These are phyloP conservation scores for Trichoderma endophyticum DNA, from an alignment of 2,329 filamentous ascomycete species.

Conservation along the genomic window DNA sequence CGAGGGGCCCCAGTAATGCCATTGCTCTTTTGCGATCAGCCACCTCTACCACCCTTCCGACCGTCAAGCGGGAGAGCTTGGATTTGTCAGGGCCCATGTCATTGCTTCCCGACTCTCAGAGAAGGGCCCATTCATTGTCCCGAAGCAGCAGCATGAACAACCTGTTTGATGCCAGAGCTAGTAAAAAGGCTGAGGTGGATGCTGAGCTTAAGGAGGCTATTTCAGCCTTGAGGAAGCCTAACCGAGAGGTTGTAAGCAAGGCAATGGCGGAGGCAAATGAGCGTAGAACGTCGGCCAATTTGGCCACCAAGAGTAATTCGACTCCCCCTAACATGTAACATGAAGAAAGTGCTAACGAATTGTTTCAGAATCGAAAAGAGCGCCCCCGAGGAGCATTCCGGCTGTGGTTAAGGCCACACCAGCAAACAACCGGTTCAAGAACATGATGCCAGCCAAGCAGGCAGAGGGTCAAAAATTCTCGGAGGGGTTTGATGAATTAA, in stretches of 20 bases:
- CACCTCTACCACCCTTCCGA: slow-evolving; percentile 57
- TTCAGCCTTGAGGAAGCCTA: slow-evolving; percentile 69
- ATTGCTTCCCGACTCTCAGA: slow-evolving; percentile 31
- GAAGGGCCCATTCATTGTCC: slow-evolving; percentile 39
- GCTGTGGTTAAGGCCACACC: slow-evolving; percentile 56
- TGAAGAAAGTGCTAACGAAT: background rate
- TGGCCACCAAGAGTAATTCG: slow-evolving; percentile 49
- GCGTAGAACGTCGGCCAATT: slow-evolving; percentile 49
- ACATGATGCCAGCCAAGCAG: slow-evolving; percentile 41
- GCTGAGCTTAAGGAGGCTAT: slow-evolving; percentile 73
- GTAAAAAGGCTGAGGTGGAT: slow-evolving; percentile 64
- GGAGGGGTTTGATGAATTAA: slow-evolving; percentile 29
- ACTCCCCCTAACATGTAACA: slow-evolving; percentile 7
- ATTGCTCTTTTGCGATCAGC: slow-evolving; percentile 67
- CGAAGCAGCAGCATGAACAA: slow-evolving; percentile 48
- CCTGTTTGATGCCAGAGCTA: slow-evolving; percentile 55
- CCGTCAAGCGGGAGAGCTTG: slow-evolving; percentile 66
- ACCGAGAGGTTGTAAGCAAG: slow-evolving; percentile 66
- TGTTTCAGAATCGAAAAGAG: slow-evolving; percentile 17
- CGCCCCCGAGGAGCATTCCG: slow-evolving; percentile 36
- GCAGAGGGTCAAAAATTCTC: slow-evolving; percentile 25
- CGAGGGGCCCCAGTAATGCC: slow-evolving; percentile 53
- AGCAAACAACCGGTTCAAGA: slow-evolving; percentile 51
- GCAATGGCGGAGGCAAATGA: slow-evolving; percentile 66
- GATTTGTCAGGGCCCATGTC: slow-evolving; percentile 45